Evolutionary conservation across 495 filamentous ascomycete species (phyloP), one percentile per base, ranked within the genome.

Genomic region (Lasiosphaeria miniovina): DNA sequence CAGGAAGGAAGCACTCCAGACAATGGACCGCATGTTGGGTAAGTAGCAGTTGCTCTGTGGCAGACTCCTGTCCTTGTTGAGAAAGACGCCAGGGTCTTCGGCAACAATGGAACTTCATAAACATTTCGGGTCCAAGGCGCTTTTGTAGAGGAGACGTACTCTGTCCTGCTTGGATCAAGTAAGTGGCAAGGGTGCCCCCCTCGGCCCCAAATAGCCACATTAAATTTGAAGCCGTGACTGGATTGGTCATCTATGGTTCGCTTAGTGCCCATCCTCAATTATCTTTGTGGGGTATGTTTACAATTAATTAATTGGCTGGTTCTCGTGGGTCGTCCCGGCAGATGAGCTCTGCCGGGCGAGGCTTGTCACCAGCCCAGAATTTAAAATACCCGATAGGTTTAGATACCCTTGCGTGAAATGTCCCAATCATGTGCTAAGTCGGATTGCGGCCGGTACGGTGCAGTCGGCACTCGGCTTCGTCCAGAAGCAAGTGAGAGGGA

Each of bases 11-110:
- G 55, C 49, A 62, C 66, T 62, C 64, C 62, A 65, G 54, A 65
- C 62, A 52, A 65, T 63, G 36, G 69, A 63, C 66, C 64, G 58
- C 74, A 74, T 76, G 49, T 60, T 71, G 63, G 61, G 38, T 3
- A 41, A 41, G 38, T 41, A 24, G 59, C 60, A 65, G 49, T 64
- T 61, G 56, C 56, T 60, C 51, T 46, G 53, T 36, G 49, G 31
- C 49, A 57, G 10, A 52, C 33, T 61, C 49, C 41, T 54, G 41
- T 55, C 41, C 55, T 54, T 55, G 36, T 64, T 43, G 38, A 52
- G 59, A 55, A 64, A 40, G 41, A 59, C 52, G 31, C 40, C 53
- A 59, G 45, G 51, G 49, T 43, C 54, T 52, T 45, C 40, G 17
- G 11, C 52, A n/a, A 55, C 32, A 52, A 43, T n/a, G 38, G 14